Base-by-base conservation (phyloP, 1,284 basidiomycete species). In the Thecaphora thlaspeos region DNA sequence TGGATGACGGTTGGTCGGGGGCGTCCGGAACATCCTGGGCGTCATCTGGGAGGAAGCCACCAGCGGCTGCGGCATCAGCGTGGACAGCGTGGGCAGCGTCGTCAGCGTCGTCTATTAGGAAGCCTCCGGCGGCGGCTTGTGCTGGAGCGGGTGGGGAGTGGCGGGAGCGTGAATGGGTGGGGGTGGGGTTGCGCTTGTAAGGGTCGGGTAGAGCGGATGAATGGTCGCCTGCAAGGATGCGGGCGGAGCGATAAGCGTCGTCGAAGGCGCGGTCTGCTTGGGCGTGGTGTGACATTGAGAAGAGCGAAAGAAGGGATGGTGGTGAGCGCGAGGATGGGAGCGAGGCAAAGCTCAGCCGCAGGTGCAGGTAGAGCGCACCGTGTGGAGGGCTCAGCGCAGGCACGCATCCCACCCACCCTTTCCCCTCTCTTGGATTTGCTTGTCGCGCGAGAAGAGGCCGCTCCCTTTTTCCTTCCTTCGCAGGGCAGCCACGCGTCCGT, bases 161-260 rank as follows among this genome's bases (percentile, higher is more conserved):
- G n/a, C n/a, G 17, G 30, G 32, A 46, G 23, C 23, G 26, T 28
- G 26, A 28, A 28, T 11, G 26, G 26, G 26, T 28, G 26, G 26
- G 7, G 26, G 26, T 28, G 7, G 26, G 11, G 26, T 4, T 48
- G 14, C 57, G 52, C 32, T 43, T 32, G 23, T 67, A 67, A 5
- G 67, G 67, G 18, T 68, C 63, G 14, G 60, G 63, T 0, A 70
- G 46, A n/a, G 47, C 47, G 22, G 38, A 26, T 2, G 59, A 49
- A 45, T 70, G 61, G 21, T 70, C 57, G 8, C 68, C 68, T 4
- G 51, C 53, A 30, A 61, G 52, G 40, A 70, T 60, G 3, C 60
- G 46, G 15, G 46, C 21, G 2, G 57, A 58, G 8, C 68, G 54
- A 23, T 54, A 70, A 24, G 68, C 68, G 23, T 70, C 68, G 24